Conservation (phyloP, 495 filamentous ascomycete species). For the Penicillium roqueforti region DNA sequence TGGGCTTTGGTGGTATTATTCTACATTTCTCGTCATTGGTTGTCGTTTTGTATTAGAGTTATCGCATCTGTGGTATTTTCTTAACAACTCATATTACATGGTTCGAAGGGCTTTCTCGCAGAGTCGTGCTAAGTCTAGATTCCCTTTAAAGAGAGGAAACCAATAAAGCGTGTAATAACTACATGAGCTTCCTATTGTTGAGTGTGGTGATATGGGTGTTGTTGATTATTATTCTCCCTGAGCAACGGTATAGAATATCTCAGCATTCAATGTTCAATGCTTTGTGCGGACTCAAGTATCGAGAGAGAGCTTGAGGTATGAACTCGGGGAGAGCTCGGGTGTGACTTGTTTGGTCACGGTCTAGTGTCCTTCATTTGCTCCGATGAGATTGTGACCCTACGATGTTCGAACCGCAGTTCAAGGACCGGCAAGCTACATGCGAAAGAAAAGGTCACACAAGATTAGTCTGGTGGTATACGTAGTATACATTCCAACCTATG, state of each 20-base stretch:
- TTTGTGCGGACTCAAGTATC: constrained; percentile 37
- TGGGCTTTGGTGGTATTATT: background rate
- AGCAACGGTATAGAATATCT: background rate
- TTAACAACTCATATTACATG: background rate
- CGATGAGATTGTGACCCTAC: background rate
- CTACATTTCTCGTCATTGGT: background rate
- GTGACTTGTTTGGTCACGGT: constrained; percentile 11
- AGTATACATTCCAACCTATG: background rate
- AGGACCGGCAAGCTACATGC: background rate
- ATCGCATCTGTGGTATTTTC: background rate
- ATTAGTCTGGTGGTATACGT: background rate
- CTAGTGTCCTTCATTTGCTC: background rate
- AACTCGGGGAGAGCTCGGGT: constrained; percentile 22
- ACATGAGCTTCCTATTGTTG: background rate
- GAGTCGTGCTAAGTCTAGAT: background rate
- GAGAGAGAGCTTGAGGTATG: constrained; percentile 39
- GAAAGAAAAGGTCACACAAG: background rate
- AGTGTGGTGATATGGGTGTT: constrained; percentile 18
- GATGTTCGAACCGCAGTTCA: background rate
- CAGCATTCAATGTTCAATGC: background rate
- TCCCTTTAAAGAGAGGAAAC: background rate
- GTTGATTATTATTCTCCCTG: constrained; percentile 21
- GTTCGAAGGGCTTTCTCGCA: background rate
- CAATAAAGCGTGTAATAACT: background rate
- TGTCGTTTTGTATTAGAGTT: background rate